Evolutionary conservation across 805 yeast species (phyloP).

Genomic region (Kuraishia borneana): DNA sequence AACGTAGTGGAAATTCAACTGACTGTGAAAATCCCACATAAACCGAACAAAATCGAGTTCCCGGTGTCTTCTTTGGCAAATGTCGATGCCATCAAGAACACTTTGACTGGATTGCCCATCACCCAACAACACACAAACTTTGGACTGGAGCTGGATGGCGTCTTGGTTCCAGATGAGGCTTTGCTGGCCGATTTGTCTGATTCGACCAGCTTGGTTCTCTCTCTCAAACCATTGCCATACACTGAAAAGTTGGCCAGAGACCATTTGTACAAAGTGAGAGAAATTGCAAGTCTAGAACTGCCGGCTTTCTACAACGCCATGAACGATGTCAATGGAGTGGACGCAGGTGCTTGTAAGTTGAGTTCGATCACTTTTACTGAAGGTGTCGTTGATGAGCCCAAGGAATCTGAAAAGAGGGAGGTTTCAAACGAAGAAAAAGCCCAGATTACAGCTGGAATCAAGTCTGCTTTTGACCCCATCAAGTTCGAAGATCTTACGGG

Average conservation of each 20-base stretch:
- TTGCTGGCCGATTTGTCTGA: slow-evolving; percentile 18
- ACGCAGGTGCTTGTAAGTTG: slow-evolving; percentile 43
- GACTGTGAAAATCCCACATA: slow-evolving; percentile 15
- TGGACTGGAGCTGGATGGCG: slow-evolving; percentile 27
- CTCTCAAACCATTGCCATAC: slow-evolving; percentile 44
- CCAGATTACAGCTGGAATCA: slow-evolving; percentile 9
- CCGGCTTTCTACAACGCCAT: slow-evolving; percentile 28
- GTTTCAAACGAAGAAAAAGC: slow-evolving; percentile 21
- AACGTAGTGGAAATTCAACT: slow-evolving; percentile 9
- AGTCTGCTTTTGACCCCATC: slow-evolving; percentile 7
- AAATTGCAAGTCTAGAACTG: slow-evolving; percentile 39
- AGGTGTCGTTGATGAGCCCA: slow-evolving; percentile 7
- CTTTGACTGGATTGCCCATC: slow-evolving; percentile 43
- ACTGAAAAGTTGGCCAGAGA: slow-evolving; percentile 46
- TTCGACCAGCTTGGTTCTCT: slow-evolving; percentile 23
- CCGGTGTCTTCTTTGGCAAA: slow-evolving; percentile 27
- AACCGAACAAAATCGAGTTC: slow-evolving; percentile 13
- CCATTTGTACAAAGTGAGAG: slow-evolving; percentile 57
- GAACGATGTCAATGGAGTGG: slow-evolving; percentile 20
- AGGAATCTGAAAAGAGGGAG: slow-evolving; percentile 7
- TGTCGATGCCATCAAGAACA: slow-evolving; percentile 44
- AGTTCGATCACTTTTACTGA: slow-evolving; percentile 25
- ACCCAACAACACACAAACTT: slow-evolving; percentile 55
- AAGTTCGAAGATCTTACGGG: slow-evolving; percentile 14
- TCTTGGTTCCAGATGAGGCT: slow-evolving; percentile 16